A percentile compares a stretch with the other conserved stretches of the same genome.
Evolutionary conservation across 371 early-diverging fungal genomes (phyloP).

Genomic region (Rhizomucor pusillus): DNA sequence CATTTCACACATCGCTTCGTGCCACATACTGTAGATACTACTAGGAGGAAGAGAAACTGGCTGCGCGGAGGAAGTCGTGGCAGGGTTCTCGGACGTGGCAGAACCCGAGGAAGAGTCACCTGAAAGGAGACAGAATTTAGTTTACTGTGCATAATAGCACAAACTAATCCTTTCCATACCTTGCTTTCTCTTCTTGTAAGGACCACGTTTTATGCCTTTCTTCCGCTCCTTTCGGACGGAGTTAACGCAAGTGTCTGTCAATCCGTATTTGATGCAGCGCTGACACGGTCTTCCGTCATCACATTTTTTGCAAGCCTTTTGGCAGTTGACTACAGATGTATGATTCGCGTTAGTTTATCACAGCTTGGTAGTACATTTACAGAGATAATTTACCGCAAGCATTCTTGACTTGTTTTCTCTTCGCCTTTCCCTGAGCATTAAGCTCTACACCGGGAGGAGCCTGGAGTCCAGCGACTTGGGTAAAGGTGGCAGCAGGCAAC

Average conservation of each 20-base stretch:
- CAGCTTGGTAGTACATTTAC: neutral
- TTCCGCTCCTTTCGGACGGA: no score
- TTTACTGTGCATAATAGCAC: neutral
- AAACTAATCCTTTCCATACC: neutral
- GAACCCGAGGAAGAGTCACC: constrained; percentile 29
- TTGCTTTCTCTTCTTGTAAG: constrained; percentile 1
- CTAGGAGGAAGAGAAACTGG: constrained; percentile 13
- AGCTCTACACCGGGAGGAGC: constrained; percentile 12
- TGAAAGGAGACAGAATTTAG: constrained; percentile 16
- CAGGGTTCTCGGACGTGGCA: constrained; percentile 26
- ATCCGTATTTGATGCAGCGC: neutral
- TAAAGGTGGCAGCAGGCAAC: neutral
- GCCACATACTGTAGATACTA: constrained; percentile 20
- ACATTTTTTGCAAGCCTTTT: constrained; percentile 6
- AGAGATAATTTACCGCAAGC: neutral
- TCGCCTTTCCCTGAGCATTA: constrained; percentile 1
- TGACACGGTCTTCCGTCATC: constrained; percentile 5
- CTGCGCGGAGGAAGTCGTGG: constrained; percentile 8
- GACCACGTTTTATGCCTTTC: constrained; percentile 2
- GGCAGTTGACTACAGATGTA: constrained; percentile 1
- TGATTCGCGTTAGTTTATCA: neutral
- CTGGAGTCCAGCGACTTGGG: constrained; percentile 14
- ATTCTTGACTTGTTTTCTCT: no score
- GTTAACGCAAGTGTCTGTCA: constrained; percentile 1
- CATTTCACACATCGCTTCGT: constrained; percentile 16